Percentiles rank a stretch among this genome's conserved stretches.
phyloP scores from a whole-genome alignment of 2,329 filamentous ascomycete species.

The Lachnum nothofagi region DNA sequence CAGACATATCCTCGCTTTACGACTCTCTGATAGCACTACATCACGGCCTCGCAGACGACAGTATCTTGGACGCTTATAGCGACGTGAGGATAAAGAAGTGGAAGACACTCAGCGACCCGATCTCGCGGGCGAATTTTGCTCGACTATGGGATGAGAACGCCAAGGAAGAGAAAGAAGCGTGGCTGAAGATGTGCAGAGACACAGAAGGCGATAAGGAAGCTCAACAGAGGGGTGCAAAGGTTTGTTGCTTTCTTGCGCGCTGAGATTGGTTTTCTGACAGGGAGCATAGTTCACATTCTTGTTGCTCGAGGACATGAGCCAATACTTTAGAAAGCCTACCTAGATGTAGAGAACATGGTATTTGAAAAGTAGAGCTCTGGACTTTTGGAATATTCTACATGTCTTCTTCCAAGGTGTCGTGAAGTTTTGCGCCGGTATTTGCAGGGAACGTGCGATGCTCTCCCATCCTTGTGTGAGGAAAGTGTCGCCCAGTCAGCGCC shows the following conservation, averaged over 20 bases:
- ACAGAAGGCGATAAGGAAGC: constrained; percentile 18
- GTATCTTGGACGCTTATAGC: constrained; percentile 38
- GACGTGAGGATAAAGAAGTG: constrained; percentile 37
- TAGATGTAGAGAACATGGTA: neutral
- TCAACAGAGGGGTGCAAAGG: too few relatives aligned
- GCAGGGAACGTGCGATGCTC: too few relatives aligned
- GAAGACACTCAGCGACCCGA: constrained; percentile 36
- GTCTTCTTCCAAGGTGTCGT: too few relatives aligned
- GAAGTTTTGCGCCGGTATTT: too few relatives aligned
- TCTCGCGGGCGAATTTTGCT: constrained; percentile 39
- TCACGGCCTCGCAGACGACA: constrained; percentile 32
- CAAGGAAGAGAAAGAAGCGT: constrained; percentile 34
- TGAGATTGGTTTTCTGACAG: too few relatives aligned
- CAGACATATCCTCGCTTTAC: constrained; percentile 56
- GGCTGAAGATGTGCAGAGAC: constrained; percentile 33
- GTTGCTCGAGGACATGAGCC: neutral
- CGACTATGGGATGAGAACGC: constrained; percentile 33
- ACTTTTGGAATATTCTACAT: too few relatives aligned
- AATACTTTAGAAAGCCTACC: neutral
- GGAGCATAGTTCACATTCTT: neutral
- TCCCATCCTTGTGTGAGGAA: too few relatives aligned
- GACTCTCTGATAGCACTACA: constrained; percentile 48
- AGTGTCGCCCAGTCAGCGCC: too few relatives aligned
- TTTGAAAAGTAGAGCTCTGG: too few relatives aligned
- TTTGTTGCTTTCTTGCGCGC: too few relatives aligned